These are phyloP conservation scores for Metschnikowia similis DNA, from an alignment of 805 yeast species.

Conservation along the genomic window DNA sequence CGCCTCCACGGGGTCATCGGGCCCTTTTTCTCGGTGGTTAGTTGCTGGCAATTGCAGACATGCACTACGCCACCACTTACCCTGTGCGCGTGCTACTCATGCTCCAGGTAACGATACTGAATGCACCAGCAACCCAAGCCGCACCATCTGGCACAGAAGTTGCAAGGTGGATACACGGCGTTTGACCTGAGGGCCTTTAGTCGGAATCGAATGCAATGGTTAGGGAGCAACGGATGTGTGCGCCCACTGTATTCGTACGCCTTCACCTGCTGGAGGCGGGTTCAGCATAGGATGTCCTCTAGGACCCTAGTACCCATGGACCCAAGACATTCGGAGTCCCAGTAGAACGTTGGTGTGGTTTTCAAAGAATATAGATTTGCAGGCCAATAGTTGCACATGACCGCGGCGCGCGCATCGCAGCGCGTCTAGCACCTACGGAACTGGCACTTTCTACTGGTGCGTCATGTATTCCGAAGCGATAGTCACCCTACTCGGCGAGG, in stretches of 20 bases:
- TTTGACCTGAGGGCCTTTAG: background rate
- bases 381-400: background rate
- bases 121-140: background rate
- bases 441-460: background rate
- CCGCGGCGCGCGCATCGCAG: background rate
- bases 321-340: background rate
- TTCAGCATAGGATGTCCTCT: too few relatives aligned
- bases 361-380: background rate
- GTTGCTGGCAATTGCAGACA: background rate
- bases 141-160: background rate
- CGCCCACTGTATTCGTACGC: too few relatives aligned
- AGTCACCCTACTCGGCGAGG: slow-evolving; percentile 42
- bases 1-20: background rate
- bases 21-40: background rate
- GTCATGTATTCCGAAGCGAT: slow-evolving; percentile 15
- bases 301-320: background rate
- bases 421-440: background rate
- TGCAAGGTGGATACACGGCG: background rate
- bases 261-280: too few relatives aligned
- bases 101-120: background rate
- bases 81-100: slow-evolving; percentile 1
- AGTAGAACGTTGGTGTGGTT: background rate
- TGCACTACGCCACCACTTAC: background rate
- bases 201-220: too few relatives aligned
- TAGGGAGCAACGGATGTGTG: too few relatives aligned